Percentiles rank a stretch among this genome's conserved stretches.
Evolutionary conservation across 441 rosid species (phyloP).

Genomic region (Euphorbia celastroides): DNA sequence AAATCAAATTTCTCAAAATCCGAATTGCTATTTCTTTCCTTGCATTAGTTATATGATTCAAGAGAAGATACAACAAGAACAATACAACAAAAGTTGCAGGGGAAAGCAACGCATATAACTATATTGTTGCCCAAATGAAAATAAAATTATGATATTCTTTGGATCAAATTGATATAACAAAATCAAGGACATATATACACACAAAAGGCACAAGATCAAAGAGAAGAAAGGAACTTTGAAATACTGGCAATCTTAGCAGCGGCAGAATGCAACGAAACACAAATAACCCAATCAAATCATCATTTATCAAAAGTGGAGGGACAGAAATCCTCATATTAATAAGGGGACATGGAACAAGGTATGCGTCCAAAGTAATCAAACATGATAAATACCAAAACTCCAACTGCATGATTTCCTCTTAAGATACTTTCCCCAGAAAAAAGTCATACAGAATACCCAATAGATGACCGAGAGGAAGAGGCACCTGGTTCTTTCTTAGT

Average conservation of each 20-base stretch:
- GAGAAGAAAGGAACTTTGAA: neutral
- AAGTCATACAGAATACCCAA: neutral
- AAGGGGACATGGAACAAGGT: neutral
- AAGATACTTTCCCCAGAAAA: neutral
- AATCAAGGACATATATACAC: neutral
- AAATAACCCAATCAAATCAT: neutral
- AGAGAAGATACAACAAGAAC: neutral
- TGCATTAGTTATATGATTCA: neutral
- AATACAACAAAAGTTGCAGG: neutral
- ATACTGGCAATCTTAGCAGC: neutral
- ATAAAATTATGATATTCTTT: neutral
- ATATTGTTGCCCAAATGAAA: neutral
- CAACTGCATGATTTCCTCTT: neutral
- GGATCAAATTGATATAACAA: neutral
- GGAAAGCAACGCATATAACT: neutral
- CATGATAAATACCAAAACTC: neutral
- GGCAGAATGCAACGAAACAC: neutral
- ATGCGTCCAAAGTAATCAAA: neutral
- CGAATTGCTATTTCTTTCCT: neutral
- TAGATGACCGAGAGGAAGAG: neutral
- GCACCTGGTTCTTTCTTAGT: neutral
- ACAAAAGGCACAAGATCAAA: neutral
- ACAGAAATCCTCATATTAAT: neutral
- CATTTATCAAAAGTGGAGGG: neutral
- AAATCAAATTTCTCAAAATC: neutral